Base-by-base conservation (phyloP, 495 filamentous ascomycete genomes). In the Bathelium albidoporum region DNA sequence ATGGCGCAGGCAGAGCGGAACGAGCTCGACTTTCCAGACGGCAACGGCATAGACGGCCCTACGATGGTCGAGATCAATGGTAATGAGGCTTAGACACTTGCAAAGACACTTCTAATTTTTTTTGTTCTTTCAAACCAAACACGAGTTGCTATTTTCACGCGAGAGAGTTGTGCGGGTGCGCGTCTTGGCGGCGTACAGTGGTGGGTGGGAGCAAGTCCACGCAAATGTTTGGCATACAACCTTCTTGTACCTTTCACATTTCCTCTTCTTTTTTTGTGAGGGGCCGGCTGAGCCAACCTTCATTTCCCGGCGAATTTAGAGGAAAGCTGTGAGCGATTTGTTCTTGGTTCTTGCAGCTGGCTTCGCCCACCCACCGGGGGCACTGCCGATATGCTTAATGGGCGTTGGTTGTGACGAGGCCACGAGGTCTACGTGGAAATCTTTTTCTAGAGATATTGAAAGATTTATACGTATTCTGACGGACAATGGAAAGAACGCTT, bases 1-100 rank as follows among this genome's bases (percentile, higher is more conserved):
- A 91, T 96, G 66, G 90, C 90, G 59, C 90, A 96, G 72, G 89
- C 95, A 74, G 90, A 95, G 75, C 92, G 87, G 77, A 76, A 89
- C 60, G 89, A 92, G 29, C 79, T 81, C 72, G 72, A 74, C 24
- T 55, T 28, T 20, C 22, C 49, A 26, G 49, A 55, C 20, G 49
- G 49, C 24, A 55, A 55, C 16, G 49, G 49, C 49, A 55, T 55
- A 55, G 49, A 55, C 49, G 49, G 49, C 49, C 49, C 26, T n/a
- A 24, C 16, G 1, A 55, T 55, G 49, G 49, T 24, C 49, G 49
- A 55, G 9, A 24, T 55, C 22, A 55, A 55, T 29, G 49, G 49
- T 55, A 55, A 55, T 29, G 24, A 55, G 24, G 49, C 49, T 26
- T 55, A 55, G 24, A 29, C 49, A n/a, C 29, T 29, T 55, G 49